Base-by-base conservation (phyloP, 225 moss, liverwort and hornwort genomes). In the Polytrichum commune region DNA sequence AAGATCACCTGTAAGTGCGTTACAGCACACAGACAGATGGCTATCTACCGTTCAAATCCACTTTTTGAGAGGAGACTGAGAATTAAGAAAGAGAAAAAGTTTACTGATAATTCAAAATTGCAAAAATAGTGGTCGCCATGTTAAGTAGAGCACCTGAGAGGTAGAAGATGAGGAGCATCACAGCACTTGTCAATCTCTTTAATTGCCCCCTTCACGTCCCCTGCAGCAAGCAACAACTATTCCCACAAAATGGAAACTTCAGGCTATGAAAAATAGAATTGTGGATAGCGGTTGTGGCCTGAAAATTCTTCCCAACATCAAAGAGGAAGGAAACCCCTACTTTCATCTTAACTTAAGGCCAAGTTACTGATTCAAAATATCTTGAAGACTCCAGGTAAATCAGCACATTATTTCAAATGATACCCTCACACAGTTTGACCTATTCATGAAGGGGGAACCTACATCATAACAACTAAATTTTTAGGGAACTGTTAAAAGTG, bases 181-280 rank as follows among this genome's bases (percentile, higher is more conserved):
- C 84, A 86, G 62, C 87, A 92, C 75, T 84, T 90, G 72, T 93
- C 90, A 66, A 96, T 90, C 82, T 92, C 93, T 65, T 89, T 79
- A 55, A 83, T 69, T 53, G 93, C 89, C 81, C 87, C 90, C 76
- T 82, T 85, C 64, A 96, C 79, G 69, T 92, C 90, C 74, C 93
- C 91, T 69, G 87, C 87, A 28, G 93, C 93, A 76, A 96, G 80
- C 54, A 93, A 78, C 74, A 96, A 82, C 96, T 96, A 76, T 54
- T 55, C 38, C 19, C 61, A 71, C 81, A 81, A 69, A 62, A 62
- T 27, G 27, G 62, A 62, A 18, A 27, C 62, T 23, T 27, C 61
- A 62, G 27, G 61, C 61, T 3, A 20, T 8, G 61, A 62, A 22
- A 25, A 19, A 20, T 20, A 60, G 61, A 26, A 16, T 7, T 23